Evolutionary conservation across 345 rosid species (phyloP).

Genomic region (Pistacia integerrima): DNA sequence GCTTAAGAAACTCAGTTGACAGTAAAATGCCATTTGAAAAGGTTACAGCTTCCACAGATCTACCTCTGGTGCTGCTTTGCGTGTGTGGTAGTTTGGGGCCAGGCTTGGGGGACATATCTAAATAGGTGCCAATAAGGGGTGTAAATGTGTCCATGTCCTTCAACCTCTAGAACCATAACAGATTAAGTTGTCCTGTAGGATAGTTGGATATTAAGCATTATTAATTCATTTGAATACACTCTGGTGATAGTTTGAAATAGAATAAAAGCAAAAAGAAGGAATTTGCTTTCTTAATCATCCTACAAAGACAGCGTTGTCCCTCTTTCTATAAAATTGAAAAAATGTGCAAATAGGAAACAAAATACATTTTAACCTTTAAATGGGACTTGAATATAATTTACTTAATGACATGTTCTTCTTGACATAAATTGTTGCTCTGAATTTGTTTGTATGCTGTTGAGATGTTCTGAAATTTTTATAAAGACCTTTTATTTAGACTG

Average conservation of each 20-base stretch:
- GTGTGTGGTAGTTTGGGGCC: neutral
- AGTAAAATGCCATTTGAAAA: neutral
- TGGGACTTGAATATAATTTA: neutral
- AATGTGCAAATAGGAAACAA: neutral
- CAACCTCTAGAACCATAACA: neutral
- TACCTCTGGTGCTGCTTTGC: too few species aligned
- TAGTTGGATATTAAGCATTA: neutral
- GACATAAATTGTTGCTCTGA: neutral
- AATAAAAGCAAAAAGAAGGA: neutral
- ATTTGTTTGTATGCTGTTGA: slow-evolving; percentile 9
- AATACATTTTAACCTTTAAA: neutral
- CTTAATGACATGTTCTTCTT: neutral
- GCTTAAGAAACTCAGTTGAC: neutral
- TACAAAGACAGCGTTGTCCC: neutral
- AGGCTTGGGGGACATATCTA: neutral
- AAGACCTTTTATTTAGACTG: neutral
- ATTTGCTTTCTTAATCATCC: neutral
- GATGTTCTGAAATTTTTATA: neutral
- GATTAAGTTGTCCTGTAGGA: neutral
- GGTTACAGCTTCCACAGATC: too few species aligned
- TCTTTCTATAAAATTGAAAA: neutral
- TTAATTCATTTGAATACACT: neutral
- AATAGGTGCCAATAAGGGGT: neutral
- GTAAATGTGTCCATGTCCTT: neutral
- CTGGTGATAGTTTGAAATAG: neutral